Conservation (phyloP, 2,329 filamentous ascomycete species). For the Thielaviopsis ethacetica region DNA sequence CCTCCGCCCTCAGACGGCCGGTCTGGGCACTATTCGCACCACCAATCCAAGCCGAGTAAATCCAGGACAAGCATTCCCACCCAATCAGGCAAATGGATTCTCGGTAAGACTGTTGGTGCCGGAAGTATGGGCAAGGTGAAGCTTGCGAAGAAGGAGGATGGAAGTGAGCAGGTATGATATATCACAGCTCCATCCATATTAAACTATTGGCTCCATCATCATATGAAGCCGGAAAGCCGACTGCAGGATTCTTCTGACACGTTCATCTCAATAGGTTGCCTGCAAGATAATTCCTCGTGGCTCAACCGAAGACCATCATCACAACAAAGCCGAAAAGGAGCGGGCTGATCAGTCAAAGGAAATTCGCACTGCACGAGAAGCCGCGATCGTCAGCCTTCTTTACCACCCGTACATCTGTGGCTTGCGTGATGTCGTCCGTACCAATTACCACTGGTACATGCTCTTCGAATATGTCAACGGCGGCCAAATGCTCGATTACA, state of each 20-base stretch:
- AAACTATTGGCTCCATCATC: not conserved
- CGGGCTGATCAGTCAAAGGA: constrained; percentile 93
- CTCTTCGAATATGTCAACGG: constrained; percentile 98
- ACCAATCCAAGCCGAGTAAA: constrained; percentile 29
- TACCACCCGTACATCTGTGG: constrained; percentile 94
- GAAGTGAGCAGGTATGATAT: constrained; percentile 67
- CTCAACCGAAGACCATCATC: constrained; percentile 70
- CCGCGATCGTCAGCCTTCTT: constrained; percentile 85
- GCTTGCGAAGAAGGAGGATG: constrained; percentile 76
- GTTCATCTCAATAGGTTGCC: constrained; percentile 48
- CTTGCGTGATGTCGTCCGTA: constrained; percentile 86
- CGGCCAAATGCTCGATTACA: constrained; percentile 98
- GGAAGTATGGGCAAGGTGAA: constrained; percentile 99
- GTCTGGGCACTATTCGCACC: constrained; percentile 6
- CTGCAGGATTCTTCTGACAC: not conserved
- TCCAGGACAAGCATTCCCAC: constrained; percentile 74
- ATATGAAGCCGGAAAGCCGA: not conserved
- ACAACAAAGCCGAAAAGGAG: constrained; percentile 57
- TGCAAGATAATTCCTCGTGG: constrained; percentile 94
- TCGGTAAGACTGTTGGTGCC: constrained; percentile 92
- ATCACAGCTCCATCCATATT: not conserved
- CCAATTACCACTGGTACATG: constrained; percentile 99
- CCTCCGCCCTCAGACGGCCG: constrained; percentile 2
- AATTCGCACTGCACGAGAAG: constrained; percentile 83
- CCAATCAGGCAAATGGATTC: constrained; percentile 78